Evolutionary conservation across 768 basidiomycete species (phyloP).

Genomic region (Trametes sanguinea): DNA sequence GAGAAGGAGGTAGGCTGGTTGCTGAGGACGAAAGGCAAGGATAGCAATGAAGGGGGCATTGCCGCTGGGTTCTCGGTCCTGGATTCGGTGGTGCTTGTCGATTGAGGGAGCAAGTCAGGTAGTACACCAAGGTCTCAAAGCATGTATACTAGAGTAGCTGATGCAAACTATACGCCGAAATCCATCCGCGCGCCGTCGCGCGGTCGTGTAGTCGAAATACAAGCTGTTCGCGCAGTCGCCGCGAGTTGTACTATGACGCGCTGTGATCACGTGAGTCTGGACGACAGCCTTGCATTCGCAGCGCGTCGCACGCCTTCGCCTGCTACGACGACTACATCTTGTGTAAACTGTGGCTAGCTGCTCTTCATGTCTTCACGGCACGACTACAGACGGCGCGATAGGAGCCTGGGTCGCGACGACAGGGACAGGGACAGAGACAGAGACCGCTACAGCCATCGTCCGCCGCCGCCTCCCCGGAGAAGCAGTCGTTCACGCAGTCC

Average conservation of each 20-base stretch:
- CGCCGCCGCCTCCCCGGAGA: slow-evolving; percentile 22
- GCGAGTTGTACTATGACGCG: not conserved
- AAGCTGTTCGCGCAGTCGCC: no score
- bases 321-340: not conserved
- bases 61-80: slow-evolving; percentile 54
- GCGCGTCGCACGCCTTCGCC: not conserved
- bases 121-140: not conserved
- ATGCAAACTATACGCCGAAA: no score
- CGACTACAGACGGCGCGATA: slow-evolving; percentile 35
- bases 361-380: slow-evolving; percentile 36
- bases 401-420: slow-evolving; percentile 33
- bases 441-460: slow-evolving; percentile 22
- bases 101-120: slow-evolving; percentile 16
- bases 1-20: slow-evolving; percentile 81
- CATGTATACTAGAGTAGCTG: not conserved
- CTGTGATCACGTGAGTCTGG: not conserved
- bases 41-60: slow-evolving; percentile 88
- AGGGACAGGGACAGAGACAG: slow-evolving; percentile 23
- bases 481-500: slow-evolving; percentile 32
- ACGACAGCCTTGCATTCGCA: not conserved
- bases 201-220: no score
- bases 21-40: slow-evolving; percentile 86
- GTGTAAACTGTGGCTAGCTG: not conserved
- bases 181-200: no score
- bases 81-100: slow-evolving; percentile 44